Evolutionary conservation across 73 alveolate genomes (phyloP).

Genomic region (Uronychia setigera): DNA sequence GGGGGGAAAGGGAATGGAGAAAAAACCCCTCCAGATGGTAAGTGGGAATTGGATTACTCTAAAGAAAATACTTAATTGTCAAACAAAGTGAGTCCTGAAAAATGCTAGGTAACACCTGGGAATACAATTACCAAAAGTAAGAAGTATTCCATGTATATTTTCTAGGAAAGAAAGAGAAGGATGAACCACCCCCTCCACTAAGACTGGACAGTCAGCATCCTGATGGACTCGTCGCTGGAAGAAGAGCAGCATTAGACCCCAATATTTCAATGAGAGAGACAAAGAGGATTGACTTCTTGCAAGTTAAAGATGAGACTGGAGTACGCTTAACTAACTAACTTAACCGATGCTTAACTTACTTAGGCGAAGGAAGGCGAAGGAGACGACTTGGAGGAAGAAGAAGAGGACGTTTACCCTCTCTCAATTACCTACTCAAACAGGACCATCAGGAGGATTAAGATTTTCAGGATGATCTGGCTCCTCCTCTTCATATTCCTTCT

Average conservation of each 20-base stretch:
- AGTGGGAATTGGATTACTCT: too few relatives aligned
- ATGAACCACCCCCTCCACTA: not conserved
- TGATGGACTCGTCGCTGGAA: not conserved
- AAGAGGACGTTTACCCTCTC: constrained; percentile 28
- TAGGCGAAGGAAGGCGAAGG: not conserved
- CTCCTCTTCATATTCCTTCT: not conserved
- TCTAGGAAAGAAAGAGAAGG: not conserved
- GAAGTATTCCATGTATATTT: too few relatives aligned
- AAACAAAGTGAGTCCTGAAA: too few relatives aligned
- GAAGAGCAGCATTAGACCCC: not conserved
- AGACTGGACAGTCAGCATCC: not conserved
- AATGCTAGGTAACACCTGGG: too few relatives aligned
- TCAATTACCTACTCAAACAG: constrained; percentile 3
- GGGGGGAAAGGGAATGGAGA: too few relatives aligned
- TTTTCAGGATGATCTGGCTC: not conserved
- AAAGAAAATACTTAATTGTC: too few relatives aligned
- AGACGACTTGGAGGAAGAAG: constrained; percentile 2
- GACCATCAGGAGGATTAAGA: not conserved
- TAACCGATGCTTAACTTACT: too few relatives aligned
- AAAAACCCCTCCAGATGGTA: too few relatives aligned
- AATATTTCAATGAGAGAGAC: not conserved
- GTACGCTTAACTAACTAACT: not conserved
- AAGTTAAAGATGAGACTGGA: not conserved
- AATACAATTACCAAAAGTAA: too few relatives aligned
- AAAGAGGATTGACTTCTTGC: not conserved